These are phyloP conservation scores for Capniomyces stellatus DNA, from an alignment of 371 early-diverging fungal species.

Conservation along the genomic window DNA sequence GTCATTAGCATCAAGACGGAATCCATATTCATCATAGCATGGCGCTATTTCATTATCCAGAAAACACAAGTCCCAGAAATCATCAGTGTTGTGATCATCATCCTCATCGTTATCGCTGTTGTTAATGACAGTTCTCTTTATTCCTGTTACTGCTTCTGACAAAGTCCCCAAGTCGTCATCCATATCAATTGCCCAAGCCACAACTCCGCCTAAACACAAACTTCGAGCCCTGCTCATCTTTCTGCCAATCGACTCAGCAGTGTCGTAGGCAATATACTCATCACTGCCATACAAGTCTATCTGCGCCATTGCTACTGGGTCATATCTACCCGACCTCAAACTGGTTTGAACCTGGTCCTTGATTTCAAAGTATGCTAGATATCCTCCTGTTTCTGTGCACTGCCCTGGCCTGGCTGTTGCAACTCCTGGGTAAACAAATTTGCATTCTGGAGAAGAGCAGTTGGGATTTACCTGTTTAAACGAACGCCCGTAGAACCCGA, in stretches of 20 bases:
- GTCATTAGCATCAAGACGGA: too few relatives aligned
- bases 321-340: background rate
- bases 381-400: conserved; percentile 8
- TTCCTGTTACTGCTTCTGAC: too few relatives aligned
- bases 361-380: conserved; percentile 6
- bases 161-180: too few relatives aligned
- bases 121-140: too few relatives aligned
- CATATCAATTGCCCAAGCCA: background rate
- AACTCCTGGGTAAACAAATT: conserved; percentile 7
- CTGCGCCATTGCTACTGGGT: background rate
- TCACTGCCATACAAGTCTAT: conserved; percentile 5
- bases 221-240: background rate
- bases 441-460: conserved; percentile 9
- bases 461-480: conserved; percentile 14
- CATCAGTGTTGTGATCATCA: too few relatives aligned
- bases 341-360: background rate
- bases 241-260: background rate
- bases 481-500: conserved; percentile 16
- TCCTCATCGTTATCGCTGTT: too few relatives aligned
- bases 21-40: too few relatives aligned
- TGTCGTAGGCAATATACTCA: conserved; percentile 8
- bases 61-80: too few relatives aligned
- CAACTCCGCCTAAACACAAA: background rate
- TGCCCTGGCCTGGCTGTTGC: conserved; percentile 7
- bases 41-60: too few relatives aligned